phyloP scores from a whole-genome alignment of 176 grass and related monocot genomes.

The Pontederia paniculata region DNA sequence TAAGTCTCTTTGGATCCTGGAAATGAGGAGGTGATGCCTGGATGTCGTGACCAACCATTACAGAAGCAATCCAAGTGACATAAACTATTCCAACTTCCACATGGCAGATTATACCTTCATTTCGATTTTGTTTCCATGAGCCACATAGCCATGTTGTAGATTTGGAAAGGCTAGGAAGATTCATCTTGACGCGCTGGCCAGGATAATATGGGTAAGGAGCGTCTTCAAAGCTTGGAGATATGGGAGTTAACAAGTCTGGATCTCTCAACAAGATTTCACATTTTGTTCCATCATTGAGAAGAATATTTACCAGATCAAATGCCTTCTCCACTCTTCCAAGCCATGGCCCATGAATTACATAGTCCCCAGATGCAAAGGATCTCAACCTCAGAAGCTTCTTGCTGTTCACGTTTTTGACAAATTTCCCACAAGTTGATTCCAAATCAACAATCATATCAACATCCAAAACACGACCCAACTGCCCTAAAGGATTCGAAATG shows the following conservation, averaged over 20 bases:
- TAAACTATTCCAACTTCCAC: conserved; percentile 61
- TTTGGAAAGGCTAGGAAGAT: conserved; percentile 28
- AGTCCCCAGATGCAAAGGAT: conserved; percentile 66
- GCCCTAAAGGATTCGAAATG: conserved; percentile 59
- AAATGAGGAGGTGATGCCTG: conserved; percentile 41
- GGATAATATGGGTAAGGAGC: conserved; percentile 74
- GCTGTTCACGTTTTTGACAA: conserved; percentile 71
- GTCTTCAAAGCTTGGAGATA: conserved; percentile 54
- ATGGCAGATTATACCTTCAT: conserved; percentile 62
- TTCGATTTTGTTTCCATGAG: conserved; percentile 40
- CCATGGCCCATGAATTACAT: conserved; percentile 80
- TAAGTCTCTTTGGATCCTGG: conserved; percentile 67
- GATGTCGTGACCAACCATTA: conserved; percentile 43
- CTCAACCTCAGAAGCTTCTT: conserved; percentile 70
- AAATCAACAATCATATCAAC: conserved; percentile 72
- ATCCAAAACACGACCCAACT: conserved; percentile 55
- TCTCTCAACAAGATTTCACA: conserved; percentile 73
- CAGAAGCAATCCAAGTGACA: conserved; percentile 76
- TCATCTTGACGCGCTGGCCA: conserved; percentile 63
- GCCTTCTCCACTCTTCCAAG: conserved; percentile 65
- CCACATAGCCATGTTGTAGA: conserved; percentile 67
- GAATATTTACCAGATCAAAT: conserved; percentile 65
- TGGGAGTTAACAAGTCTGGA: conserved; percentile 46
- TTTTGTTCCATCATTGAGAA: conserved; percentile 62
- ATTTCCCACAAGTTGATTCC: conserved; percentile 53